Conservation (phyloP, 257 asterid genomes). For the Cruciata laevipes region DNA sequence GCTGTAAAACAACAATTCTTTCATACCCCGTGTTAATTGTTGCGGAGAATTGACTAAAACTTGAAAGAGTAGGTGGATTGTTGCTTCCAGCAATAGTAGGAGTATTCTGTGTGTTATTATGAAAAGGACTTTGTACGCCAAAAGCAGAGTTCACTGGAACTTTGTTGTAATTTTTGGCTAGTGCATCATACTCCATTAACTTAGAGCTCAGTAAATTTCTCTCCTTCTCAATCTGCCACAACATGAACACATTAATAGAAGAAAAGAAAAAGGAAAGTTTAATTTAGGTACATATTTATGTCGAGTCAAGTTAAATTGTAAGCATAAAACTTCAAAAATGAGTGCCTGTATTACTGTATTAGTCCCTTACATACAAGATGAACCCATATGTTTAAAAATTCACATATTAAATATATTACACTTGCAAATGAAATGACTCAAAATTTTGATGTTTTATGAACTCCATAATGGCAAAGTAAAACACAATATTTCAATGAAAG, state of each 20-base stretch:
- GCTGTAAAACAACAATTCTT: constrained; percentile 18
- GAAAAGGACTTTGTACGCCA: constrained; percentile 43
- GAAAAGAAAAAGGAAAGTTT: constrained; percentile 9
- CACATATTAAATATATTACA: no score
- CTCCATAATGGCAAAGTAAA: background rate
- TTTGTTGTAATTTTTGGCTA: constrained; percentile 40
- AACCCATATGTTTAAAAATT: no score
- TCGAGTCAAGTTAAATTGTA: background rate
- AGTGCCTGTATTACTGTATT: no score
- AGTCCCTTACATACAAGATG: no score
- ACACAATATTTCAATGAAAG: background rate
- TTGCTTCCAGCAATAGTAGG: constrained; percentile 27
- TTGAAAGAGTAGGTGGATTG: constrained; percentile 49
- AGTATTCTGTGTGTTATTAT: constrained; percentile 24
- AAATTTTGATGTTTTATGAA: background rate
- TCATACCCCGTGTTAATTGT: constrained; percentile 51
- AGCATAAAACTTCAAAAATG: no score
- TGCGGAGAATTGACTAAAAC: constrained; percentile 63
- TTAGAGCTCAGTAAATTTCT: constrained; percentile 58
- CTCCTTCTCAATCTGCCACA: constrained; percentile 73
- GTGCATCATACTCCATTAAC: constrained; percentile 63
- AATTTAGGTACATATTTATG: background rate
- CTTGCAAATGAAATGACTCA: background rate
- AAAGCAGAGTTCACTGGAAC: constrained; percentile 35
- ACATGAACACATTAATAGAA: constrained; percentile 19